Conservation (phyloP, 176 grass and related monocot genomes). For the Oryza glumipatula region DNA sequence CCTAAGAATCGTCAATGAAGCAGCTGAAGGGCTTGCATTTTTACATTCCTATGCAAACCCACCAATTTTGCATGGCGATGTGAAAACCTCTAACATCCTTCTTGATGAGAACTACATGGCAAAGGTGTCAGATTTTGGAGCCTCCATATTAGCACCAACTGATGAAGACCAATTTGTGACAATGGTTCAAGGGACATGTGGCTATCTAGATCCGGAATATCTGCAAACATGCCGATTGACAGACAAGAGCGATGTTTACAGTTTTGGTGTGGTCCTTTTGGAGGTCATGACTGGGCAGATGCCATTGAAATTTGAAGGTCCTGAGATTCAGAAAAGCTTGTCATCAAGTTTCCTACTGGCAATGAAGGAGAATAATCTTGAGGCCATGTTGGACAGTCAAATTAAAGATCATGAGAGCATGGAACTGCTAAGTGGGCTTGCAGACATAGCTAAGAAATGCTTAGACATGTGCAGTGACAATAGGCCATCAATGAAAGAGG, state of each 20-base stretch:
- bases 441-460: conserved; percentile 22
- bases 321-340: conserved; percentile 12
- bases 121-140: conserved; percentile 27
- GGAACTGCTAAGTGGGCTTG: background rate
- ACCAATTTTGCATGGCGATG: conserved; percentile 27
- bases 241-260: conserved; percentile 30
- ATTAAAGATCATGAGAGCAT: conserved; percentile 11
- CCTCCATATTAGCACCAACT: conserved; percentile 19
- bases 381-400: background rate
- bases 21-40: conserved; percentile 33
- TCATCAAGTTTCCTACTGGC: conserved; percentile 20
- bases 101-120: conserved; percentile 39
- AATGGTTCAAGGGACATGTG: conserved; percentile 32
- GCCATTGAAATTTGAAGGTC: conserved; percentile 11
- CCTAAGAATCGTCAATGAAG: conserved; percentile 15
- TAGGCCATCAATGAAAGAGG: conserved; percentile 25
- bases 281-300: conserved; percentile 11
- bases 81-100: conserved; percentile 38
- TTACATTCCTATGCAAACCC: conserved; percentile 38
- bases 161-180: conserved; percentile 28
- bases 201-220: conserved; percentile 21
- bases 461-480: conserved; percentile 25
- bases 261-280: conserved; percentile 13
- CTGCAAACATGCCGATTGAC: conserved; percentile 24
- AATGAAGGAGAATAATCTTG: conserved; percentile 27